Evolutionary conservation across 192 early-diverging fungal species (phyloP).

Genomic region (Entomortierella chlamydospora): DNA sequence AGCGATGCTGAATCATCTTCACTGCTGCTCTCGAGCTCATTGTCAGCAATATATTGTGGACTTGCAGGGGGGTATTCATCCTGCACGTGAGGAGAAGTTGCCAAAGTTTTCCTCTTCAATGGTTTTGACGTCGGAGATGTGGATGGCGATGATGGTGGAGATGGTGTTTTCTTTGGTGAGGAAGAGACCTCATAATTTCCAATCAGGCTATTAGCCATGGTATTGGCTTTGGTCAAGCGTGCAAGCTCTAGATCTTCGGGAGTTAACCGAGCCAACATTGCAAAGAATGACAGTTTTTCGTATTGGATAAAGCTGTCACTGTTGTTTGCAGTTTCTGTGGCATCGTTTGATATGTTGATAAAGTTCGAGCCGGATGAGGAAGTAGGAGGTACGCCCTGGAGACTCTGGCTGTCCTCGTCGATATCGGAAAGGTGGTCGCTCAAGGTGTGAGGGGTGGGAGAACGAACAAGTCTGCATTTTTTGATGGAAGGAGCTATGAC

Average conservation of each 20-base stretch:
- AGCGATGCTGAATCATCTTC: not conserved
- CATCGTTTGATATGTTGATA: no score
- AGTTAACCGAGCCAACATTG: not conserved
- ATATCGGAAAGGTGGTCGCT: not conserved
- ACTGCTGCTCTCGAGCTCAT: not conserved
- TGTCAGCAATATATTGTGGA: not conserved
- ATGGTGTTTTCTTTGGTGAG: not conserved
- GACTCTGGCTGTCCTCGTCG: not conserved
- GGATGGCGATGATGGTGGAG: not conserved
- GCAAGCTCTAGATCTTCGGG: slow-evolving; percentile 18
- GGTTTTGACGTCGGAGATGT: not conserved
- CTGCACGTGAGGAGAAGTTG: not conserved
- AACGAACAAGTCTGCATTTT: slow-evolving; percentile 13
- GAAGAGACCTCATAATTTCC: not conserved
- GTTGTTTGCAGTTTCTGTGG: no score
- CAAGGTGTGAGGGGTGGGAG: slow-evolving; percentile 17
- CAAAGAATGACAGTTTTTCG: not conserved
- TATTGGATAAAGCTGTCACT: not conserved
- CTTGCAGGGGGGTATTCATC: not conserved
- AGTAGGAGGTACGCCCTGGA: not conserved
- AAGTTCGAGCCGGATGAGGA: not conserved
- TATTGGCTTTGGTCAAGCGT: slow-evolving; percentile 26
- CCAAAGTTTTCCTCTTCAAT: not conserved
- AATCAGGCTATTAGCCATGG: slow-evolving; percentile 12
- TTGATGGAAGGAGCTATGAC: not conserved